Conservation (phyloP, 495 filamentous ascomycete species). For the Trichocladium uniseriatum region DNA sequence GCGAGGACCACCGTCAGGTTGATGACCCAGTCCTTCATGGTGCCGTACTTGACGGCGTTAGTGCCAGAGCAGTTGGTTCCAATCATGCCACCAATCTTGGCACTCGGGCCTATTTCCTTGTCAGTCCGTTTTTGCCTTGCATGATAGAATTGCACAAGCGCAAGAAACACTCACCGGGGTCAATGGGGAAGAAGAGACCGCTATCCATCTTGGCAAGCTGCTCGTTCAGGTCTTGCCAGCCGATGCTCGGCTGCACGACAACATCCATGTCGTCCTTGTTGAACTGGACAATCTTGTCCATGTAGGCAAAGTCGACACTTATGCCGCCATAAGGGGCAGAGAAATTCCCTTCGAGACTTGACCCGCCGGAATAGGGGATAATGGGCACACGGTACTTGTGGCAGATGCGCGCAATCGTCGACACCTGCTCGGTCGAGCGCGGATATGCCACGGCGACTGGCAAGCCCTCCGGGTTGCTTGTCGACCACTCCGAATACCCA, state of each 20-base stretch:
- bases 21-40: slow-evolving; percentile 83
- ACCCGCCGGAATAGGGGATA: slow-evolving; percentile 79
- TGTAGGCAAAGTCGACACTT: slow-evolving; percentile 78
- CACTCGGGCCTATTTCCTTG: slow-evolving; percentile 52
- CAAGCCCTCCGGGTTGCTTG: slow-evolving; percentile 64
- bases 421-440: slow-evolving; percentile 70
- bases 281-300: slow-evolving; percentile 72
- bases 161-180: no score
- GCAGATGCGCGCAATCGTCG: slow-evolving; percentile 70
- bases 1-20: slow-evolving; percentile 72
- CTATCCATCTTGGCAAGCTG: slow-evolving; percentile 56
- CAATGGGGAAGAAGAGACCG: slow-evolving; percentile 83
- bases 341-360: slow-evolving; percentile 83
- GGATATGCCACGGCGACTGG: slow-evolving; percentile 79
- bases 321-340: slow-evolving; percentile 77
- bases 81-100: slow-evolving; percentile 66
- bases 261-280: slow-evolving; percentile 87
- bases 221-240: slow-evolving; percentile 86
- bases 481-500: slow-evolving; percentile 87
- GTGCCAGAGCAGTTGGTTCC: slow-evolving; percentile 74
- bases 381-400: slow-evolving; percentile 77
- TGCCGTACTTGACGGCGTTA: slow-evolving; percentile 73
- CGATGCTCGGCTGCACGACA: slow-evolving; percentile 79
- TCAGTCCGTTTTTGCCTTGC: no score
- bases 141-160: no score